Evolutionary conservation across 2,329 filamentous ascomycete species (phyloP), one percentile per base, ranked within the genome.

Genomic region (Coniochaeta ligniaria): DNA sequence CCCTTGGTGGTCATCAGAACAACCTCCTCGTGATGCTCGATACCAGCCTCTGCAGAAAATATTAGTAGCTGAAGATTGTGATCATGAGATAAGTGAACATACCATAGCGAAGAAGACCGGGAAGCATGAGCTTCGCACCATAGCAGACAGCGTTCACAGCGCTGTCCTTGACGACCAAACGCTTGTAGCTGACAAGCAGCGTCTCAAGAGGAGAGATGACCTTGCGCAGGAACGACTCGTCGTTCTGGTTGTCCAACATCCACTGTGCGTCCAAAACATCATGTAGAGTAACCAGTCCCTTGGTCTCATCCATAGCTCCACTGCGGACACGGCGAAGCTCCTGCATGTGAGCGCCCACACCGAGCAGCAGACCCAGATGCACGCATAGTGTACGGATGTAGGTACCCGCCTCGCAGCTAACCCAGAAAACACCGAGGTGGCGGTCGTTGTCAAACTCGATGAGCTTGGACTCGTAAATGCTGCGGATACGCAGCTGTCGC

Each of bases 1-100:
- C 95, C 95, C 85, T 99, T 99, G 71, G 95, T 98, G 61, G 95
- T 98, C 89, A 99, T 98, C 63, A 99, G 82, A 41, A 99, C 92
- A 71, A 98, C 88, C 79, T 99, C 95, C 75, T 99, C 95, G 74
- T 96, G 88, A 64, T 95, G 86, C 76, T 98, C 92, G 73, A 98
- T 96, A 64, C 85, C 91, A 68, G 89, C 80, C 82, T 97, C 93
- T 58, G 56, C 12, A 35, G 17, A 33, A 12, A 28, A 6, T 90
- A 72, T 73, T 70, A 74, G 69, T 61, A 45, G 61, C 38, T 31
- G 17, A 16, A 57, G 20, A 36, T 16, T 3, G 11, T n/a, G 7
- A 26, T 64, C 63, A 63, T 59, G 24, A 36, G 50, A 50, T 12
- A 47, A 26, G 43, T 22, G 52, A 54, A 78, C 85, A 68, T 80